Evolutionary conservation across 495 filamentous ascomycete genomes (phyloP).

Genomic region (Annulohypoxylon maeteangense): DNA sequence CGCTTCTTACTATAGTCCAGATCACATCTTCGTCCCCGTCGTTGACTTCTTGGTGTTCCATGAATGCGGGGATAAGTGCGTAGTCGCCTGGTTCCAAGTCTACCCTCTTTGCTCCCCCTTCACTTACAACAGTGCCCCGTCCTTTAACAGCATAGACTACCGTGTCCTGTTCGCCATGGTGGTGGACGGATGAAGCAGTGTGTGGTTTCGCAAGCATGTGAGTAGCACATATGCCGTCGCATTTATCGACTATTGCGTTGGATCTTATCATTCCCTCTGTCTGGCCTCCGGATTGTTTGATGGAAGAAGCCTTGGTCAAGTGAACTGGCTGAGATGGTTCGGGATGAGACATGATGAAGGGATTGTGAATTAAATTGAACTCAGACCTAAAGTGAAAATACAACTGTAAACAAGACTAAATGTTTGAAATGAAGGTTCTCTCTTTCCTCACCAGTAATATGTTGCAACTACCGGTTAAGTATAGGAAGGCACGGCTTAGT

Average conservation of each 20-base stretch:
- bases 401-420: background rate
- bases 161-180: slow-evolving; percentile 66
- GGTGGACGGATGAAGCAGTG: slow-evolving; percentile 62
- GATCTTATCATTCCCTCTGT: slow-evolving; percentile 66
- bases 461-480: slow-evolving; percentile 30
- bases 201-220: slow-evolving; percentile 67
- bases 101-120: slow-evolving; percentile 51
- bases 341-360: slow-evolving; percentile 39
- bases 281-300: slow-evolving; percentile 51
- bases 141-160: slow-evolving; percentile 64
- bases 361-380: background rate
- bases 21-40: slow-evolving; percentile 64
- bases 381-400: background rate
- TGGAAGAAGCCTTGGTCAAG: slow-evolving; percentile 40
- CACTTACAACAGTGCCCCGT: slow-evolving; percentile 57
- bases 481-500: slow-evolving; percentile 24
- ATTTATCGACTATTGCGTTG: slow-evolving; percentile 62
- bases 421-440: background rate
- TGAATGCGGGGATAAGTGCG: slow-evolving; percentile 64
- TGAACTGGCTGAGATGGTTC: slow-evolving; percentile 44
- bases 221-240: slow-evolving; percentile 57
- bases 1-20: slow-evolving; percentile 66
- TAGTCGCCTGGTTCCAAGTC: slow-evolving; percentile 63
- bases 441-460: background rate
- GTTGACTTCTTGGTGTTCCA: slow-evolving; percentile 68